Percentiles rank a stretch among this genome's conserved stretches.
Conservation (phyloP, 345 rosid genomes). For the Bretschneidera sinensis region DNA sequence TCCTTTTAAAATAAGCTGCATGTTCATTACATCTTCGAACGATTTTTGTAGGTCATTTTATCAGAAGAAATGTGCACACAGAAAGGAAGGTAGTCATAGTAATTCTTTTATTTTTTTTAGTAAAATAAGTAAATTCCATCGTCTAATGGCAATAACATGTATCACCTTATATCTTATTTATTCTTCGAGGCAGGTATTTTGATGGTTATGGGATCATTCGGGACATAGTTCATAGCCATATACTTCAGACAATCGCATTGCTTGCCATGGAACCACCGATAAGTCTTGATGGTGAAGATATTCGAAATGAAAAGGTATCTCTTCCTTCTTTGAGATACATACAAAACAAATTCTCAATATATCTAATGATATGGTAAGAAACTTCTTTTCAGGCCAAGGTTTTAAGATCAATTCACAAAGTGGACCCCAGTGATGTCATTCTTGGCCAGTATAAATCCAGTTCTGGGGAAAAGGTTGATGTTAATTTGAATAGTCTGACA, state of each 20-base stretch:
- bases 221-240: slow-evolving; percentile 69
- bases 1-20: slow-evolving; percentile 4
- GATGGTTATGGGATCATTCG: slow-evolving; percentile 78
- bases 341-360: neutral
- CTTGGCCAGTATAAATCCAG: slow-evolving; percentile 71
- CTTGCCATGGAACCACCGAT: slow-evolving; percentile 85
- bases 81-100: slow-evolving; percentile 36
- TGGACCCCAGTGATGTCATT: slow-evolving; percentile 52
- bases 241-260: slow-evolving; percentile 69
- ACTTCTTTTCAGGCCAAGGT: slow-evolving; percentile 58
- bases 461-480: slow-evolving; percentile 34
- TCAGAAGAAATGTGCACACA: slow-evolving; percentile 57
- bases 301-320: slow-evolving; percentile 68
- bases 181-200: slow-evolving; percentile 43
- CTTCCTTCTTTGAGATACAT: neutral
- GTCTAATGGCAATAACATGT: slow-evolving; percentile 10
- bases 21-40: slow-evolving; percentile 17
- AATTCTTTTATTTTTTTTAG: slow-evolving; percentile 5
- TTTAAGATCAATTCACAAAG: slow-evolving; percentile 52
- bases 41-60: slow-evolving; percentile 48
- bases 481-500: slow-evolving; percentile 31
- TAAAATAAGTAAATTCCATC: slow-evolving; percentile 8
- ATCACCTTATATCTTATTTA: neutral
- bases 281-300: slow-evolving; percentile 79
- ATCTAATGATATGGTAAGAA: neutral